These are phyloP conservation scores for Coemansia sp. DNA, from an alignment of 192 early-diverging fungal species.

Conservation along the genomic window DNA sequence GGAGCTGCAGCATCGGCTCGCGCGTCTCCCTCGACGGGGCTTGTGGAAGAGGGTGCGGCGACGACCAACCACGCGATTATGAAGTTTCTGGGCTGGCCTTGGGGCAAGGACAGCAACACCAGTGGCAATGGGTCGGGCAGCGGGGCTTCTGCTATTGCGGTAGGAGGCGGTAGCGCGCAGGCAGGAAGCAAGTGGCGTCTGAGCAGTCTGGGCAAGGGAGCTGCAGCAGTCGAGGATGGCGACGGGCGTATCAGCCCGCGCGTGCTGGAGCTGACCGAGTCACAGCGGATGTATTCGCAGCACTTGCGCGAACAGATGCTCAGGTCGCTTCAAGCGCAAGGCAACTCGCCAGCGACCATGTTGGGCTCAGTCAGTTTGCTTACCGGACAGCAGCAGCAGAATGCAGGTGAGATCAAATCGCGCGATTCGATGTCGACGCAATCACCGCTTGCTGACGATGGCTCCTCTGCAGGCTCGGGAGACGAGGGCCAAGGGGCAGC, in stretches of 20 bases:
- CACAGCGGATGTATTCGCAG: conserved; percentile 23
- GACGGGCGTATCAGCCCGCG: conserved; percentile 26
- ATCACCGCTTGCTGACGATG: background rate
- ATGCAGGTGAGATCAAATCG: background rate
- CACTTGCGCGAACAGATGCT: conserved; percentile 45
- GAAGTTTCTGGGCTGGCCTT: conserved; percentile 45
- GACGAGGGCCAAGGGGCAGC: no score
- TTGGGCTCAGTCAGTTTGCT: conserved; percentile 12
- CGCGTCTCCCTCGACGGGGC: background rate
- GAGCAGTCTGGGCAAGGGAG: conserved; percentile 1
- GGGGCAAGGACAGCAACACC: conserved; percentile 21
- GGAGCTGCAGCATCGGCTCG: background rate
- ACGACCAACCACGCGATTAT: conserved; percentile 14
- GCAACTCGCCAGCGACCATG: conserved; percentile 15
- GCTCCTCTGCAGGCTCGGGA: background rate
- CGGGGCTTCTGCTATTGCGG: background rate
- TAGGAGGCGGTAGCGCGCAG: no score
- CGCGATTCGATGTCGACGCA: background rate
- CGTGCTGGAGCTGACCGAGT: conserved; percentile 29
- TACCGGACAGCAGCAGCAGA: background rate
- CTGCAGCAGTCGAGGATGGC: background rate
- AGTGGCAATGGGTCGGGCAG: background rate
- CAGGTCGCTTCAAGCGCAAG: conserved; percentile 27
- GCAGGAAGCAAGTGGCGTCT: background rate
- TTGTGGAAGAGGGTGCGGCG: background rate